phyloP scores from a whole-genome alignment of 139 green algal genomes.

The Trebouxia sp. region DNA sequence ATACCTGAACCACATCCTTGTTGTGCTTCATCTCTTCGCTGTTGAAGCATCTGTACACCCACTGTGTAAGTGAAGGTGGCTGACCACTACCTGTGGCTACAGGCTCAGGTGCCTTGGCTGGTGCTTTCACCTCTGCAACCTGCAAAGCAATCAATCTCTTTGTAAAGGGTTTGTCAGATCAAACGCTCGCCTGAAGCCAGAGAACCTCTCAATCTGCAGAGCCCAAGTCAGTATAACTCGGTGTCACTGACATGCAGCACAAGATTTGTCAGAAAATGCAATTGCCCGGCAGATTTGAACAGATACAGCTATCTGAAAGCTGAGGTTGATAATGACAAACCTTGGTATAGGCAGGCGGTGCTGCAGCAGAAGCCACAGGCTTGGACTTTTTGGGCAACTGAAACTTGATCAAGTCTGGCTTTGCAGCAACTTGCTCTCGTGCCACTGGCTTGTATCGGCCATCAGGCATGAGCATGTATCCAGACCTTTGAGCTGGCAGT shows the following conservation, averaged over 20 bases:
- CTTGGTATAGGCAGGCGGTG: neutral
- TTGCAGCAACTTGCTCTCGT: neutral
- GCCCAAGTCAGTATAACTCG: too few relatives aligned
- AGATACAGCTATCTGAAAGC: neutral
- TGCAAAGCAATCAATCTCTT: too few relatives aligned
- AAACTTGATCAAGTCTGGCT: neutral
- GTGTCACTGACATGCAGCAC: too few relatives aligned
- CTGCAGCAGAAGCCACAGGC: neutral
- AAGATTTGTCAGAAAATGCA: too few relatives aligned
- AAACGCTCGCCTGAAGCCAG: too few relatives aligned
- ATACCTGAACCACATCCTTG: too few relatives aligned
- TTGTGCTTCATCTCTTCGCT: too few relatives aligned
- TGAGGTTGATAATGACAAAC: neutral
- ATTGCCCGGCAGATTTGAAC: too few relatives aligned
- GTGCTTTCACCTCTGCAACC: neutral
- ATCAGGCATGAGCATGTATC: neutral
- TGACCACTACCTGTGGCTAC: neutral
- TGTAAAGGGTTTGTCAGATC: too few relatives aligned
- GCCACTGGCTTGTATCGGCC: neutral
- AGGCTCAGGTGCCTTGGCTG: neutral
- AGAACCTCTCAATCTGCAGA: too few relatives aligned
- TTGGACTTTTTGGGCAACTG: conserved; percentile 8
- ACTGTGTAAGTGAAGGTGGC: neutral
- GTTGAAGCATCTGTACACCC: too few relatives aligned
- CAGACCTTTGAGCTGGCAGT: neutral